A percentile compares a stretch with the other conserved stretches of the same genome.
phyloP scores from a whole-genome alignment of 768 basidiomycete species.

The Suillus lakei region DNA sequence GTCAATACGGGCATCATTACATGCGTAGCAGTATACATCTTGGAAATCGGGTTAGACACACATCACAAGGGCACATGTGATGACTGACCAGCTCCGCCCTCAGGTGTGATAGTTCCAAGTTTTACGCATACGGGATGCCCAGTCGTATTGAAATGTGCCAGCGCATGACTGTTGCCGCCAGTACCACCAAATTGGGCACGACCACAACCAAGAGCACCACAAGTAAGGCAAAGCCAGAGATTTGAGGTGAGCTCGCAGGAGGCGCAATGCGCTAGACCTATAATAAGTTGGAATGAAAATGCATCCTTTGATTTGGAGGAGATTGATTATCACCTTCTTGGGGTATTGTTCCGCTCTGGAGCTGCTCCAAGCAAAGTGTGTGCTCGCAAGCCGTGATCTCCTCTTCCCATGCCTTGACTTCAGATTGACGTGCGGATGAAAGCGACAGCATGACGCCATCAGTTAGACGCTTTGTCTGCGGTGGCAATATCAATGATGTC shows the following conservation, averaged over 20 bases:
- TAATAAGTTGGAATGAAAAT: background rate
- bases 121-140: constrained; percentile 88
- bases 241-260: constrained; percentile 89
- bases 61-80: background rate
- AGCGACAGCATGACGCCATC: constrained; percentile 78
- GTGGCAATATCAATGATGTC: background rate
- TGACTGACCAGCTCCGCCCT: constrained; percentile 81
- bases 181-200: constrained; percentile 80
- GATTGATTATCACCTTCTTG: constrained; percentile 24
- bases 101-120: constrained; percentile 94
- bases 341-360: constrained; percentile 26
- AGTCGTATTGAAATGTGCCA: constrained; percentile 74
- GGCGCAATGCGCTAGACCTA: constrained; percentile 82
- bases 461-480: constrained; percentile 58
- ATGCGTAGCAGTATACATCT: constrained; percentile 95
- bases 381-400: constrained; percentile 91
- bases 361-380: constrained; percentile 58
- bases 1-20: constrained; percentile 83
- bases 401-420: constrained; percentile 98
- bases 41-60: background rate
- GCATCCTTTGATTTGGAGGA: background rate
- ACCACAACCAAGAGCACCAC: constrained; percentile 90
- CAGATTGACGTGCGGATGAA: constrained; percentile 90
- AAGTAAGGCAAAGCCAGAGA: constrained; percentile 93
- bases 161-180: constrained; percentile 89